phyloP scores from a whole-genome alignment of 106 monocot species.

The Iris macrosiphon region DNA sequence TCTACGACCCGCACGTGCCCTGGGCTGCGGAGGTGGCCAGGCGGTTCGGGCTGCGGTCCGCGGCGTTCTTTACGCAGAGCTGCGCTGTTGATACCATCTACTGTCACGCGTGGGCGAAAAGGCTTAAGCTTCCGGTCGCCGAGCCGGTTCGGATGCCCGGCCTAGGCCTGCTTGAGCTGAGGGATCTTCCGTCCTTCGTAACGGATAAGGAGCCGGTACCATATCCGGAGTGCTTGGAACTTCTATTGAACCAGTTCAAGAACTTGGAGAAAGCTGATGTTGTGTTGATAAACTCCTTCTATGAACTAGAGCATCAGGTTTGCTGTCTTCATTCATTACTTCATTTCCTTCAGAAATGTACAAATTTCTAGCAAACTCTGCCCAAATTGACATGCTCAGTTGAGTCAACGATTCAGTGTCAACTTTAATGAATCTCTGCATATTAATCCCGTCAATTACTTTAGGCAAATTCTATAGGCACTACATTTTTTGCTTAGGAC shows the following conservation, averaged over 20 bases:
- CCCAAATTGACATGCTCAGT: no score
- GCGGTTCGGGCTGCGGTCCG: constrained; percentile 15
- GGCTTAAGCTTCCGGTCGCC: constrained; percentile 11
- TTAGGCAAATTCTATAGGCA: no score
- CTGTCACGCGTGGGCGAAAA: constrained; percentile 18
- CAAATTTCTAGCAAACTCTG: no score
- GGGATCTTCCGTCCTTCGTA: constrained; percentile 40
- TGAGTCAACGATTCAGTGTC: no score
- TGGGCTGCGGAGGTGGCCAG: constrained; percentile 40
- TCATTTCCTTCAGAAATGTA: no score
- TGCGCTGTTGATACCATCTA: constrained; percentile 31
- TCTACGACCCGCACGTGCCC: constrained; percentile 42
- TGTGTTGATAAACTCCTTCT: constrained; percentile 49
- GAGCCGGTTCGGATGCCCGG: background rate
- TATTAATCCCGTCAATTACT: no score
- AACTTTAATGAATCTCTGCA: no score
- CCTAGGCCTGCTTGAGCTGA: constrained; percentile 15
- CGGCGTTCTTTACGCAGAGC: constrained; percentile 52
- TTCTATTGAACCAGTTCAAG: constrained; percentile 38
- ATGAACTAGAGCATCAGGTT: constrained; percentile 24
- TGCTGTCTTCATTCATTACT: no score
- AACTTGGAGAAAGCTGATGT: constrained; percentile 23
- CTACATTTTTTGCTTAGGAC: no score
- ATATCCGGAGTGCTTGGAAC: constrained; percentile 18
- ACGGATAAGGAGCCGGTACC: background rate